Conservation (phyloP, 129 eudicot species). For the Deinandra increscens region DNA sequence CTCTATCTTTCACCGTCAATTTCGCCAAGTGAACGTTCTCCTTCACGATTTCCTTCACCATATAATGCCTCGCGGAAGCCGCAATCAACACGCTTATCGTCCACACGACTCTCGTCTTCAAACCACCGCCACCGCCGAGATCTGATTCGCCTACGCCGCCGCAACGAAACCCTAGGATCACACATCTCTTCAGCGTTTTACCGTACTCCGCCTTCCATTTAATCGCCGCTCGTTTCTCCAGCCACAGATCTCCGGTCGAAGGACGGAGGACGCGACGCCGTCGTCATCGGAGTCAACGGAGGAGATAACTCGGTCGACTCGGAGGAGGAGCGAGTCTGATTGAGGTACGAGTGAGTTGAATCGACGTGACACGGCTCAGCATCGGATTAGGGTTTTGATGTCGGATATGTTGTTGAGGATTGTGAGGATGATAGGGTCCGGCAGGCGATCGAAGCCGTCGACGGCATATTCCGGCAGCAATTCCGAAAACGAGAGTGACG, state of each 20-base stretch:
- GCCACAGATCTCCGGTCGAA: conserved; percentile 43
- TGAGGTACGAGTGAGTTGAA: conserved; percentile 62
- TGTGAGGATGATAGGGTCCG: conserved; percentile 49
- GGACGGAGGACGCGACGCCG: conserved; percentile 39
- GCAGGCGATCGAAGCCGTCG: conserved; percentile 44
- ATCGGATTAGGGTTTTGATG: conserved; percentile 53
- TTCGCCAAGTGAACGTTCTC: conserved; percentile 27
- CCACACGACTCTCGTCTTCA: conserved; percentile 70
- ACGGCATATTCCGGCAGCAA: conserved; percentile 16
- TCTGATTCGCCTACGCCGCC: conserved; percentile 36
- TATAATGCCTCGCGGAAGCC: conserved; percentile 57
- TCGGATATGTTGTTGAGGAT: conserved; percentile 50
- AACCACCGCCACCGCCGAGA: conserved; percentile 42
- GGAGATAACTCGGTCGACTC: conserved; percentile 64
- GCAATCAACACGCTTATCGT: conserved; percentile 59
- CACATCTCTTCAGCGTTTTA: conserved; percentile 42
- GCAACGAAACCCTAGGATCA: conserved; percentile 48
- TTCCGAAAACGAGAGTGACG: conserved; percentile 14
- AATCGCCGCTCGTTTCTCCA: conserved; percentile 49
- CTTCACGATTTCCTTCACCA: conserved; percentile 44
- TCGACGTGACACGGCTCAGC: conserved; percentile 48
- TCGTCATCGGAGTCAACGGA: conserved; percentile 37
- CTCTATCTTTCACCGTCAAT: conserved; percentile 43
- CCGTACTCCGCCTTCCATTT: conserved; percentile 57
- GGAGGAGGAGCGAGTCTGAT: conserved; percentile 47